phyloP scores from a whole-genome alignment of 257 asterid genomes.

The Fraxinus pennsylvanica region DNA sequence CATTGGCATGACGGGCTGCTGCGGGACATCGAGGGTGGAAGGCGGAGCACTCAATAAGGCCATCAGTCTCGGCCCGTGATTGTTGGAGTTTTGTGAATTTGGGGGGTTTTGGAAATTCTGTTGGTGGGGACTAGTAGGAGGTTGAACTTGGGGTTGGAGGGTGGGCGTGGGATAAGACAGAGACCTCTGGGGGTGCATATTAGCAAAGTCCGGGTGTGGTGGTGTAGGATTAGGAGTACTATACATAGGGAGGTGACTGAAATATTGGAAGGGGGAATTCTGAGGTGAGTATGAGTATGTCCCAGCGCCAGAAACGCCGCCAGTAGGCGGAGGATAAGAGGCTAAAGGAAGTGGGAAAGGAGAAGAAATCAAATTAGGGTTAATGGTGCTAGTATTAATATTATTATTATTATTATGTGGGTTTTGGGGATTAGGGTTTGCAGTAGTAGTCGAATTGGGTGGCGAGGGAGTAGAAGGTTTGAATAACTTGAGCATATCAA shows the following conservation, averaged over 20 bases:
- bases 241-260: conserved; percentile 18
- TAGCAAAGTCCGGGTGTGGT: conserved; percentile 26
- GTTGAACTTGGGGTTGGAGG: conserved; percentile 37
- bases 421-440: conserved; percentile 40
- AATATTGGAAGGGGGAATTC: conserved; percentile 35
- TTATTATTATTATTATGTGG: background rate
- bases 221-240: conserved; percentile 19
- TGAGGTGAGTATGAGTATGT: conserved; percentile 43
- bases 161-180: conserved; percentile 56
- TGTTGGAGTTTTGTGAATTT: conserved; percentile 44
- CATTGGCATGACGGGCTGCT: conserved; percentile 42
- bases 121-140: conserved; percentile 23
- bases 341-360: conserved; percentile 41
- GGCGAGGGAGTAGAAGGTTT: conserved; percentile 40
- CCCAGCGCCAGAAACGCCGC: conserved; percentile 30
- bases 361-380: conserved; percentile 37
- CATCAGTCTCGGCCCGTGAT: conserved; percentile 79
- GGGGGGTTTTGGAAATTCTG: conserved; percentile 43
- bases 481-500: conserved; percentile 50
- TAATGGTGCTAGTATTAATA: background rate
- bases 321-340: conserved; percentile 54
- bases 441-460: conserved; percentile 13
- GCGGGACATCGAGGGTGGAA: conserved; percentile 40
- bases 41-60: conserved; percentile 84
- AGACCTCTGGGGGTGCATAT: conserved; percentile 51